phyloP scores from a whole-genome alignment of 179 eudicot genomes.

The Amaranthus tricolor region DNA sequence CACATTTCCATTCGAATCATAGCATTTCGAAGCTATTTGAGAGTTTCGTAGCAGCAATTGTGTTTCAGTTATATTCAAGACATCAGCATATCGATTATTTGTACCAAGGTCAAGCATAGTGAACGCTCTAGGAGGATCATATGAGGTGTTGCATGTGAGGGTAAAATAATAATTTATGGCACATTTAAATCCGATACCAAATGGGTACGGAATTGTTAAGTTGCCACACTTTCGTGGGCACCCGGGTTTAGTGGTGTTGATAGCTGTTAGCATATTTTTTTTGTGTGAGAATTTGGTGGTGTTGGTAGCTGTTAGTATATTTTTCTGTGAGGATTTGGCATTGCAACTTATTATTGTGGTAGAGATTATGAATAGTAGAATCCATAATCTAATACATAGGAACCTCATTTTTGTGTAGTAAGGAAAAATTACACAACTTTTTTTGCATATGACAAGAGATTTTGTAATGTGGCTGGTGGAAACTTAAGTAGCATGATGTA shows the following conservation, averaged over 20 bases:
- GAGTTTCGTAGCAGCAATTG: constrained; percentile 33
- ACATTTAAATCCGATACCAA: constrained; percentile 29
- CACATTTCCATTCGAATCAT: constrained; percentile 27
- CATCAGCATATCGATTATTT: constrained; percentile 7
- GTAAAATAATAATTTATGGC: constrained; percentile 12
- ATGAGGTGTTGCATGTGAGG: constrained; percentile 22
- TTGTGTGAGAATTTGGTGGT: background rate
- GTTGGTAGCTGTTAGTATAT: too few species aligned
- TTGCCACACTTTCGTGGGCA: constrained; percentile 30
- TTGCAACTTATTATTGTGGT: too few species aligned
- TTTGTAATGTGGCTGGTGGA: too few species aligned
- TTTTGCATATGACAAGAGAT: too few species aligned
- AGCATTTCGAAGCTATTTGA: constrained; percentile 35
- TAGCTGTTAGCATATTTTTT: too few species aligned
- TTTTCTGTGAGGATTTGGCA: too few species aligned
- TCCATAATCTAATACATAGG: too few species aligned
- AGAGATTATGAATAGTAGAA: too few species aligned
- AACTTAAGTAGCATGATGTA: too few species aligned
- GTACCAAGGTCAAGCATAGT: constrained; percentile 22
- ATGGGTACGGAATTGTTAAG: constrained; percentile 33
- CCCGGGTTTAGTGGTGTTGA: constrained; percentile 16
- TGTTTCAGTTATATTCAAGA: constrained; percentile 38
- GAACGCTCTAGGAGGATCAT: constrained; percentile 33
- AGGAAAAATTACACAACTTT: too few species aligned
- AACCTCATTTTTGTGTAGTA: too few species aligned